phyloP scores from a whole-genome alignment of 2,329 filamentous ascomycete genomes.

The Talaromyces atroroseus region DNA sequence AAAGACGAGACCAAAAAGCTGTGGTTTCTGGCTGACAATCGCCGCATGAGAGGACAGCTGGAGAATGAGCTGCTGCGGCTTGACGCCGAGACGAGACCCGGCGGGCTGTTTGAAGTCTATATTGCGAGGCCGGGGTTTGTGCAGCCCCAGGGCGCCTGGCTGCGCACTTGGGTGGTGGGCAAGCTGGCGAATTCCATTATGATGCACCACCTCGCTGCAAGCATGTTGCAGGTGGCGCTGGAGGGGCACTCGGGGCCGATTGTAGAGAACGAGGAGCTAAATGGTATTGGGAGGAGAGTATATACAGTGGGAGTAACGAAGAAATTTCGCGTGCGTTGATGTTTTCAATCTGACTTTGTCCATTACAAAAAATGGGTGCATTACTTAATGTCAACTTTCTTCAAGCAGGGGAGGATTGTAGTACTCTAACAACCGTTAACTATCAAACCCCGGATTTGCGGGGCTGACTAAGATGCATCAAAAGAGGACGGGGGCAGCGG shows the following conservation, averaged over 20 bases:
- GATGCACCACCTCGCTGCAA: not conserved
- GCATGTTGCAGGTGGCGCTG: not conserved
- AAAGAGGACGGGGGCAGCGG: no score
- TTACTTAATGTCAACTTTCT: no score
- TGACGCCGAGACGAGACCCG: not conserved
- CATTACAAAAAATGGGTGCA: no score
- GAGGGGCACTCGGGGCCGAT: not conserved
- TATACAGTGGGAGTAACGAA: no score
- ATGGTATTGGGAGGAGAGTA: not conserved
- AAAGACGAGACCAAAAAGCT: constrained; percentile 34
- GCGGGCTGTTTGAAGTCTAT: not conserved
- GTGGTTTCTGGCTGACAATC: constrained; percentile 29
- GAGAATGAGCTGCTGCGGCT: not conserved
- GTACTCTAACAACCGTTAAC: no score
- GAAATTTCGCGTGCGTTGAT: no score
- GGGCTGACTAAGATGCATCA: no score
- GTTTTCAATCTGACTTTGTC: no score
- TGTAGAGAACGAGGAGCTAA: not conserved
- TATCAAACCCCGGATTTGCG: no score
- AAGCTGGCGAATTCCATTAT: constrained; percentile 2
- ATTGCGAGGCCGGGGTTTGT: not conserved
- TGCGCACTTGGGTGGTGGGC: not conserved
- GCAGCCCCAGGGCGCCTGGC: not conserved
- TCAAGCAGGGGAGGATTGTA: no score
- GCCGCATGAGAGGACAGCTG: constrained; percentile 17